Evolutionary conservation across 257 asterid species (phyloP).

Genomic region (Scutellaria barbata): DNA sequence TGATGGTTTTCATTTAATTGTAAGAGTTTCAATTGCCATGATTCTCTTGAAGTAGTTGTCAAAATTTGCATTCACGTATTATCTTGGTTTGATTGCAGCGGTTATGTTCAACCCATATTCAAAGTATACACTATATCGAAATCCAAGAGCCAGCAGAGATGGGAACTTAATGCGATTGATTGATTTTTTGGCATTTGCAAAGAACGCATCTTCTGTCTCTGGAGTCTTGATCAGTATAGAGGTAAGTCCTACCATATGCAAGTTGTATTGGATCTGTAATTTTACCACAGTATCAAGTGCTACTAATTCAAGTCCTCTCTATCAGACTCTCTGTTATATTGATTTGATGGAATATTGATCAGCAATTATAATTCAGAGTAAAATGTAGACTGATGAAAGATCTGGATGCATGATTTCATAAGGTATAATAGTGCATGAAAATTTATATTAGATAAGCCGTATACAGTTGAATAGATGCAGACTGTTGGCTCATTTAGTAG

Average conservation of each 20-base stretch:
- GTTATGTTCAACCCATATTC: conserved; percentile 50
- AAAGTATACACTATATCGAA: conserved; percentile 43
- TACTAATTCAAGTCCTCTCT: background rate
- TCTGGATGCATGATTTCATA: background rate
- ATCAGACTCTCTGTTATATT: background rate
- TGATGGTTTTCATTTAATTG: conserved; percentile 14
- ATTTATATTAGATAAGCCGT: background rate
- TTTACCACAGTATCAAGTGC: background rate
- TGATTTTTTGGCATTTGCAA: conserved; percentile 65
- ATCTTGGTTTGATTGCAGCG: conserved; percentile 58
- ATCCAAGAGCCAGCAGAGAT: conserved; percentile 47
- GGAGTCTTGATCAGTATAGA: conserved; percentile 72
- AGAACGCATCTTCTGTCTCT: conserved; percentile 63
- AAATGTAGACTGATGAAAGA: background rate
- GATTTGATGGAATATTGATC: conserved; percentile 7
- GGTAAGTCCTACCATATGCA: conserved; percentile 50
- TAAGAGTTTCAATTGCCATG: conserved; percentile 14
- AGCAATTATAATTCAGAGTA: background rate
- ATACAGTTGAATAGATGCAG: background rate
- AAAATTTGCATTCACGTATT: conserved; percentile 8
- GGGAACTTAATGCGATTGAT: conserved; percentile 58
- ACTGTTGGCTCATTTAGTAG: background rate
- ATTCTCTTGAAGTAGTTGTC: conserved; percentile 24
- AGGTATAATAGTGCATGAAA: background rate
- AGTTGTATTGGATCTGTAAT: conserved; percentile 22